Conservation (phyloP, 2,329 filamentous ascomycete genomes). For the Seiridium unicorne region DNA sequence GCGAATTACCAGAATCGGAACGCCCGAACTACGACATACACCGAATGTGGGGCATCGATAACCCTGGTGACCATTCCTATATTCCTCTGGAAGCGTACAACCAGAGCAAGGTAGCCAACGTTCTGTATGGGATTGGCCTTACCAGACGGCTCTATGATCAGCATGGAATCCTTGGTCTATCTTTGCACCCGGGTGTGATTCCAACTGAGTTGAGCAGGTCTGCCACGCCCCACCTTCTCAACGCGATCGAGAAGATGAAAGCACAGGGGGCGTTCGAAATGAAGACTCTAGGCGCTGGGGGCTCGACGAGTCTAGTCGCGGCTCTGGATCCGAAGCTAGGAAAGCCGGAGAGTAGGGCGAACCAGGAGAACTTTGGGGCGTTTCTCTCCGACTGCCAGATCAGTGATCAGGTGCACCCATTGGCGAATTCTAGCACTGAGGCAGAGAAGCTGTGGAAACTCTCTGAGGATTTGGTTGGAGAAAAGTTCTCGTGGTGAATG, state of each 20-base stretch:
- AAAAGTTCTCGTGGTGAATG: conserved; percentile 29
- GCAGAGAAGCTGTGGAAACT: conserved; percentile 35
- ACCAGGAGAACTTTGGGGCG: conserved; percentile 29
- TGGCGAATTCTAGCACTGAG: conserved; percentile 22
- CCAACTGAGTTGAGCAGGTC: conserved; percentile 27
- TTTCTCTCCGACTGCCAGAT: conserved; percentile 32
- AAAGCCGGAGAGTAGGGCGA: conserved; percentile 12
- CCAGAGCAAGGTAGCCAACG: conserved; percentile 32
- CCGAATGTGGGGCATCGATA: conserved; percentile 18
- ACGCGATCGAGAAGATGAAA: conserved; percentile 17
- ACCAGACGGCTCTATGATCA: conserved; percentile 27
- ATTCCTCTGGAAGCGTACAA: conserved; percentile 30
- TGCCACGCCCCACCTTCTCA: conserved; percentile 12
- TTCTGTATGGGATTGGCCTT: conserved; percentile 27
- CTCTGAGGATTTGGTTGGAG: conserved; percentile 31
- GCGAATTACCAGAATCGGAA: conserved; percentile 27
- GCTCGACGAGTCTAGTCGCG: conserved; percentile 38
- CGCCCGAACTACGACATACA: conserved; percentile 24
- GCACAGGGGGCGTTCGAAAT: conserved; percentile 13
- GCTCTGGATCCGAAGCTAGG: conserved; percentile 39
- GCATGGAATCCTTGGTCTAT: conserved; percentile 29
- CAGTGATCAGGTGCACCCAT: conserved; percentile 18
- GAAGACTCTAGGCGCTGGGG: conserved; percentile 38
- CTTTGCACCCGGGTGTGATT: conserved; percentile 32
- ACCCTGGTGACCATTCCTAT: conserved; percentile 25